Conservation (phyloP, 129 eudicot genomes). For the Tanacetum coccineum region DNA sequence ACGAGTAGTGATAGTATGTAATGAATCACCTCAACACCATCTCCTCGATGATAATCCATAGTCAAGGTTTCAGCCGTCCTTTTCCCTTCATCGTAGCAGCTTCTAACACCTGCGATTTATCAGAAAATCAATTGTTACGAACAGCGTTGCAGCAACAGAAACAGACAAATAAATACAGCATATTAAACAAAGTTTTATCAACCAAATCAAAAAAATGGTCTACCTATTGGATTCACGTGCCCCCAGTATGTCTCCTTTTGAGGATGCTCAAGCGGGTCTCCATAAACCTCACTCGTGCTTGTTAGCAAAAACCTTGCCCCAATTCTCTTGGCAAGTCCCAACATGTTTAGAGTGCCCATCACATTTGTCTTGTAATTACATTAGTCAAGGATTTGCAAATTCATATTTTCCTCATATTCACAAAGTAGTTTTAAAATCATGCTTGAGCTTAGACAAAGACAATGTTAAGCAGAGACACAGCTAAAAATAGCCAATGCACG, state of each 20-base stretch:
- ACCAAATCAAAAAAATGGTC: not conserved
- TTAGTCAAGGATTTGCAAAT: conserved; percentile 26
- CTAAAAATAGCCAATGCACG: not conserved
- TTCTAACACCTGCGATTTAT: conserved; percentile 54
- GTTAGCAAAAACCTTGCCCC: conserved; percentile 85
- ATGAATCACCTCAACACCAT: conserved; percentile 62
- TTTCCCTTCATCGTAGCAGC: conserved; percentile 93
- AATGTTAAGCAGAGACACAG: not conserved
- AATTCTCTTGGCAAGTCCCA: conserved; percentile 89
- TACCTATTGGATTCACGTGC: conserved; percentile 86
- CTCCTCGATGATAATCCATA: conserved; percentile 91
- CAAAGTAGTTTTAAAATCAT: not conserved
- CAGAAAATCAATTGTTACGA: conserved; percentile 1
- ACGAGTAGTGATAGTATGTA: conserved; percentile 11
- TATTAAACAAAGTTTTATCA: conserved; percentile 2
- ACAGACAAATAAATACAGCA: not conserved
- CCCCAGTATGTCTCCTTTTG: conserved; percentile 96
- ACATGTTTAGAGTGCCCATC: conserved; percentile 83
- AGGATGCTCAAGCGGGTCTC: conserved; percentile 90
- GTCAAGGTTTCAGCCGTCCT: conserved; percentile 82
- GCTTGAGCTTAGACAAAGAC: conserved; percentile 1
- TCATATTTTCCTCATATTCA: conserved; percentile 9
- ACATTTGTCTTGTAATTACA: conserved; percentile 80
- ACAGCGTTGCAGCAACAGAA: not conserved
- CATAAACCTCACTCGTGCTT: conserved; percentile 89